Percentiles rank a stretch among this genome's conserved stretches.
These are phyloP conservation scores for Nemania abortiva DNA, from an alignment of 2,329 filamentous ascomycete genomes.

Conservation along the genomic window DNA sequence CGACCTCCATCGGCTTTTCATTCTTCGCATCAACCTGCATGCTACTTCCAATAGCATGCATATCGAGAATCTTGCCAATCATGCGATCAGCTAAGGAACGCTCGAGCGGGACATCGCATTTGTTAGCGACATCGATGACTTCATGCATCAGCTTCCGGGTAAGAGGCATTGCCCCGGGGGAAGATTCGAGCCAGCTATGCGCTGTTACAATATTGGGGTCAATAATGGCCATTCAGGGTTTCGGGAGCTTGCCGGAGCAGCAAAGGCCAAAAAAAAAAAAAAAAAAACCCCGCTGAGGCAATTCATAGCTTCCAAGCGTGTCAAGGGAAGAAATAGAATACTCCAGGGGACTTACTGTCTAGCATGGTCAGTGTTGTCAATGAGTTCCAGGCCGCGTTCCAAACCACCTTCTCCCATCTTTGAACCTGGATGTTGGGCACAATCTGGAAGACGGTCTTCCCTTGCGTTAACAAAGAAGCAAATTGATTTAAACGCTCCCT, in stretches of 20 bases:
- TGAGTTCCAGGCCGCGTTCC: conserved; percentile 73
- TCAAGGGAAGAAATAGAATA: no score
- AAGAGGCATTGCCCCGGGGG: conserved; percentile 59
- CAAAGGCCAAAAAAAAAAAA: no score
- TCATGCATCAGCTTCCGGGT: conserved; percentile 66
- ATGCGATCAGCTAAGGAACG: conserved; percentile 62
- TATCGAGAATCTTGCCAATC: conserved; percentile 59
- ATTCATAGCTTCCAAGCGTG: no score
- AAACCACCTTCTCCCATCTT: conserved; percentile 71
- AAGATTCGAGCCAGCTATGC: conserved; percentile 61
- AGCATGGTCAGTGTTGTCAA: conserved; percentile 67
- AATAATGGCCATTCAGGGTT: no score
- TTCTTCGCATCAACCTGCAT: conserved; percentile 71
- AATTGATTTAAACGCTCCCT: conserved; percentile 56
- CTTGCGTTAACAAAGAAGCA: conserved; percentile 54
- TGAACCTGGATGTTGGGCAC: conserved; percentile 67
- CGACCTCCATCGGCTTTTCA: conserved; percentile 70
- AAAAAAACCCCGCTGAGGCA: no score
- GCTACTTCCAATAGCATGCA: conserved; percentile 60
- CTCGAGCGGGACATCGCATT: conserved; percentile 62
- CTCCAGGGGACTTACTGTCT: conserved; percentile 51
- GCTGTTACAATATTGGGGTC: conserved; percentile 41
- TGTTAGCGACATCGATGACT: conserved; percentile 67
- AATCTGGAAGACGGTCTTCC: conserved; percentile 60
- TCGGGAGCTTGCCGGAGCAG: no score